phyloP scores from a whole-genome alignment of 768 basidiomycete species.

The Leccinum rimulosum region DNA sequence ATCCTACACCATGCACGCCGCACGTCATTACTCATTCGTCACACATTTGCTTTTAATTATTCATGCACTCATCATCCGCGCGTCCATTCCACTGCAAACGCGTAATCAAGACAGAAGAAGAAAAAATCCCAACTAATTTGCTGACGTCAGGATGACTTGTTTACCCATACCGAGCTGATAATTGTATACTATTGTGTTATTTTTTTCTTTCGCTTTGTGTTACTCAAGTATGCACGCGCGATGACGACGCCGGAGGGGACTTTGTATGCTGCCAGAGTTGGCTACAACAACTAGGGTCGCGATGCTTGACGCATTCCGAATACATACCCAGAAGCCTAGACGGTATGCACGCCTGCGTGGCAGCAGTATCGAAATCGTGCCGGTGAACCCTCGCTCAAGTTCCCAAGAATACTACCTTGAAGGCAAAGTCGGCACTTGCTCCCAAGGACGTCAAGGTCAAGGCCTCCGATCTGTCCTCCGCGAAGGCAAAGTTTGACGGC shows the following conservation, averaged over 20 bases:
- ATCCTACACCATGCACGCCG: not conserved
- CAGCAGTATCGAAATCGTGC: not conserved
- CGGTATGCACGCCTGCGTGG: not conserved
- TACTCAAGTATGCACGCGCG: conserved; percentile 83
- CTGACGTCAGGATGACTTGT: not conserved
- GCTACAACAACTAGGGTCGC: conserved; percentile 46
- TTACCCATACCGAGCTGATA: not conserved
- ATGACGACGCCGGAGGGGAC: conserved; percentile 64
- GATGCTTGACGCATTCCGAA: not conserved
- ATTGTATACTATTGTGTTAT: not conserved
- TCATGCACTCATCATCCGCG: not conserved
- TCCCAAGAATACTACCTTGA: conserved; percentile 44
- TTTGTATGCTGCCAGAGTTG: conserved; percentile 73
- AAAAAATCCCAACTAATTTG: not conserved
- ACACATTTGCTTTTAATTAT: not conserved
- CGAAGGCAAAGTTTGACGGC: conserved; percentile 56
- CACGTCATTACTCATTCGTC: not conserved
- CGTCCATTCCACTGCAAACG: not conserved
- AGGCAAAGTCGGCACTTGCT: conserved; percentile 37
- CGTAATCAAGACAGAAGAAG: not conserved
- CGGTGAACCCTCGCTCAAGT: conserved; percentile 58
- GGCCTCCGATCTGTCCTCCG: conserved; percentile 40
- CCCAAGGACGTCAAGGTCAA: conserved; percentile 52
- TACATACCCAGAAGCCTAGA: not conserved
- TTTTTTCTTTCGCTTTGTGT: conserved; percentile 1